phyloP scores from a whole-genome alignment of 2,329 filamentous ascomycete species.

The Zasmidium citrigriseum region DNA sequence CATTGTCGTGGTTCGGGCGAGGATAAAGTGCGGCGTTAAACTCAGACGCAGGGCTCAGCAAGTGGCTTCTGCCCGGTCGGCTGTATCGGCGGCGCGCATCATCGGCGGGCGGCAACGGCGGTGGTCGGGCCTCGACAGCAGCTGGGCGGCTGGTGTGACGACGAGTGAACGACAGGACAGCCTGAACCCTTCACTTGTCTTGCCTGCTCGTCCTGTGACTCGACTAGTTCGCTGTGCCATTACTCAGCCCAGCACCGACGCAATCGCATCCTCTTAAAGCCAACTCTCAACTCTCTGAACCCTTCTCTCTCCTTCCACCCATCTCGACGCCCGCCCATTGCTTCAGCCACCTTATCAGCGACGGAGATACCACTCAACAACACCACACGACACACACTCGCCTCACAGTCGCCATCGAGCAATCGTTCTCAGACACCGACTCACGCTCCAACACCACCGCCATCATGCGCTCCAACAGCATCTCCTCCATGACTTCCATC shows the following conservation, averaged over 20 bases:
- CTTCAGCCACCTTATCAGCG: background rate
- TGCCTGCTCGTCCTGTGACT: too few species aligned
- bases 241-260: background rate
- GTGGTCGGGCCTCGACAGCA: too few species aligned
- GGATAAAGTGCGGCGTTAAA: background rate
- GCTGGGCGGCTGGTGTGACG: too few species aligned
- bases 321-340: too few species aligned
- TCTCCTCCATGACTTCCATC: slow-evolving; percentile 44
- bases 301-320: background rate
- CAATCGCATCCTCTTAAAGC: background rate
- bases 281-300: background rate
- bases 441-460: slow-evolving; percentile 7
- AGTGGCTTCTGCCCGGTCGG: background rate
- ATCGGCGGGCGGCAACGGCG: too few species aligned
- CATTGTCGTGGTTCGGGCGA: background rate
- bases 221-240: too few species aligned
- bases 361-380: background rate
- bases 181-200: background rate
- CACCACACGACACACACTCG: background rate
- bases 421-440: background rate
- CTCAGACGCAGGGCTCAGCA: background rate
- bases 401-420: background rate
- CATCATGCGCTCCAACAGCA: slow-evolving; percentile 45
- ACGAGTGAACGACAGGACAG: too few species aligned
- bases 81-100: too few species aligned